Conservation (phyloP, 2,329 filamentous ascomycete genomes). For the Hypoxylon sp. region DNA sequence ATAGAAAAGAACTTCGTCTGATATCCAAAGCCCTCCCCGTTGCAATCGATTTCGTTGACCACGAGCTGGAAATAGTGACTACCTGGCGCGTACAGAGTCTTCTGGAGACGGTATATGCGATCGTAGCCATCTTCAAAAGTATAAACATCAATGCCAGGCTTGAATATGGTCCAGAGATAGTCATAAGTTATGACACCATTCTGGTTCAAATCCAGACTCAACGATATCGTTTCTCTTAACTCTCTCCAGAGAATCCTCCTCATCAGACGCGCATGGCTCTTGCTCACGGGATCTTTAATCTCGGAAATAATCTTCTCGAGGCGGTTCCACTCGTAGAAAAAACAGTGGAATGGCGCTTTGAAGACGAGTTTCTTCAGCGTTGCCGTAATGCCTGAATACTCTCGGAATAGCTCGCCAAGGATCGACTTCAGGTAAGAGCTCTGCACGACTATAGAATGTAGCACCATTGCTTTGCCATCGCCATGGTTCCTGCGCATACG, state of each 20-base stretch:
- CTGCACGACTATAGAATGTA: constrained; percentile 68
- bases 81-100: constrained; percentile 56
- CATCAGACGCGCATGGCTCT: constrained; percentile 60
- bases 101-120: constrained; percentile 58
- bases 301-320: constrained; percentile 61
- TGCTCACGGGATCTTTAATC: constrained; percentile 62
- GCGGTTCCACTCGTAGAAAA: constrained; percentile 66
- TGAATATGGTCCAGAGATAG: constrained; percentile 69
- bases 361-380: constrained; percentile 74
- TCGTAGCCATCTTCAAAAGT: constrained; percentile 58
- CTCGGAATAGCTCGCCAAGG: constrained; percentile 67
- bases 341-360: constrained; percentile 70
- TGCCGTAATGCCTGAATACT: constrained; percentile 73
- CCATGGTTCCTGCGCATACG: constrained; percentile 33
- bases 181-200: constrained; percentile 69
- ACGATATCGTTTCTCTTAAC: constrained; percentile 64
- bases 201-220: constrained; percentile 65
- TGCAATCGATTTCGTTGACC: constrained; percentile 63
- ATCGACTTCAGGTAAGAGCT: constrained; percentile 72
- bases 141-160: constrained; percentile 61
- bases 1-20: constrained; percentile 56
- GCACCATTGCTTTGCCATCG: constrained; percentile 31
- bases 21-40: constrained; percentile 64
- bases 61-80: constrained; percentile 58
- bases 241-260: constrained; percentile 65